These are phyloP conservation scores for Xylaria digitata DNA, from an alignment of 2,329 filamentous ascomycete species.

Conservation along the genomic window DNA sequence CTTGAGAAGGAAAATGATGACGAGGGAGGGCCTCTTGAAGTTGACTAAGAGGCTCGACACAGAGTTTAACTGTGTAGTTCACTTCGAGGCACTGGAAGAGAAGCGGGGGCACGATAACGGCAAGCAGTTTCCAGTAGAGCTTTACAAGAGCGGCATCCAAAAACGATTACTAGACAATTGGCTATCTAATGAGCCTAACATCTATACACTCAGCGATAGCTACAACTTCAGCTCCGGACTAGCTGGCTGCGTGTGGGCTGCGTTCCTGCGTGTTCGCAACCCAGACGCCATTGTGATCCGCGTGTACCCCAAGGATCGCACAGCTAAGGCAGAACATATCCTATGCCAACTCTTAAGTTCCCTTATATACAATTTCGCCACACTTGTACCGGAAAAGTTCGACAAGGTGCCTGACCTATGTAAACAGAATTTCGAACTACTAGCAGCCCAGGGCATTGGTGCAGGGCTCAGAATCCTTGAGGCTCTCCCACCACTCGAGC, in stretches of 20 bases:
- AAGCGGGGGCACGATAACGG: conserved; percentile 34
- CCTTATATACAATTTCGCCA: conserved; percentile 33
- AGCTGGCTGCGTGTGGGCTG: conserved; percentile 38
- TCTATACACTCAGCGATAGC: conserved; percentile 27
- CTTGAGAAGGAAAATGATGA: conserved; percentile 19
- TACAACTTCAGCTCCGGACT: conserved; percentile 24
- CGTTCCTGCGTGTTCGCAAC: conserved; percentile 33
- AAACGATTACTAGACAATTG: conserved; percentile 27
- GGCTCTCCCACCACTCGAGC: conserved; percentile 27
- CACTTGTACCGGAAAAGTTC: conserved; percentile 30
- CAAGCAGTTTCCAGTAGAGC: conserved; percentile 30
- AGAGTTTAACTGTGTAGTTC: conserved; percentile 22
- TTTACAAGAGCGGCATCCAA: conserved; percentile 34
- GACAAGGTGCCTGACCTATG: conserved; percentile 17
- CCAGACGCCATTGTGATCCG: conserved; percentile 32
- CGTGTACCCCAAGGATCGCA: conserved; percentile 35
- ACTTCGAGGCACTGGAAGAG: conserved; percentile 33
- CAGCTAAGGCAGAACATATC: conserved; percentile 9
- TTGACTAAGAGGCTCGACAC: conserved; percentile 5
- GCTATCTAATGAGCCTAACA: conserved; percentile 17
- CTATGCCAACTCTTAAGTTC: conserved; percentile 36
- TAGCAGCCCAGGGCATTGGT: conserved; percentile 24
- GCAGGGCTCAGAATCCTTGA: conserved; percentile 32
- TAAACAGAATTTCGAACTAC: conserved; percentile 24
- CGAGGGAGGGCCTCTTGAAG: conserved; percentile 17